Conservation (phyloP, 805 yeast species). For the Pichia eremophila region DNA sequence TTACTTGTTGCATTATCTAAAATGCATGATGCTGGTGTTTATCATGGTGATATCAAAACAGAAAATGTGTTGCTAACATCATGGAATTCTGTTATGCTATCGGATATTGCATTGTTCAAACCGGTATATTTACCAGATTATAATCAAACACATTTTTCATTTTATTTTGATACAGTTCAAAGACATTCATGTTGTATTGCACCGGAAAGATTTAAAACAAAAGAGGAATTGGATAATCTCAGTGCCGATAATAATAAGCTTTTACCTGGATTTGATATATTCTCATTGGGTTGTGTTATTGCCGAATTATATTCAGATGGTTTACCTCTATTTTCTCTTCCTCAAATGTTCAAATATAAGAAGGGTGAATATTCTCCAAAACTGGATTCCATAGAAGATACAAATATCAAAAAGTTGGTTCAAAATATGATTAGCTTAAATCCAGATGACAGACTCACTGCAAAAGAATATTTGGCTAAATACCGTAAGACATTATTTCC, state of each 20-base stretch:
- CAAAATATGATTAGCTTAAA: slow-evolving; percentile 53
- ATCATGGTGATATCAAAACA: slow-evolving; percentile 87
- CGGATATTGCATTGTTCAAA: slow-evolving; percentile 81
- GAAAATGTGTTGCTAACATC: slow-evolving; percentile 83
- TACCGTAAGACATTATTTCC: slow-evolving; percentile 54
- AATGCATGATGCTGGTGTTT: slow-evolving; percentile 53
- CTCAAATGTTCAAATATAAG: slow-evolving; percentile 79
- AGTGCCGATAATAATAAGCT: slow-evolving; percentile 23
- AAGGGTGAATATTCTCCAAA: slow-evolving; percentile 60
- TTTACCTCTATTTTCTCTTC: slow-evolving; percentile 71
- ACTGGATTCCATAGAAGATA: slow-evolving; percentile 44
- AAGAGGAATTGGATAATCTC: slow-evolving; percentile 15
- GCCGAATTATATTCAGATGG: slow-evolving; percentile 88
- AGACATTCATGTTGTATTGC: slow-evolving; percentile 86
- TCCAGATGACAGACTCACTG: slow-evolving; percentile 51
- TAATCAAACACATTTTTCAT: slow-evolving; percentile 85
- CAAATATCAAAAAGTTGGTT: slow-evolving; percentile 44
- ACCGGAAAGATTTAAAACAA: slow-evolving; percentile 69
- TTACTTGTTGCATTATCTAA: slow-evolving; percentile 51
- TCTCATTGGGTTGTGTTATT: slow-evolving; percentile 77
- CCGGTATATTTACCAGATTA: slow-evolving; percentile 85
- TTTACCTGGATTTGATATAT: slow-evolving; percentile 68
- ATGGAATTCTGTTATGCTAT: slow-evolving; percentile 76
- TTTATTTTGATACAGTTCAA: slow-evolving; percentile 85
- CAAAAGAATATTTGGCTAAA: slow-evolving; percentile 41